phyloP scores from a whole-genome alignment of 257 asterid genomes.

The Ajuga chamaepitys region DNA sequence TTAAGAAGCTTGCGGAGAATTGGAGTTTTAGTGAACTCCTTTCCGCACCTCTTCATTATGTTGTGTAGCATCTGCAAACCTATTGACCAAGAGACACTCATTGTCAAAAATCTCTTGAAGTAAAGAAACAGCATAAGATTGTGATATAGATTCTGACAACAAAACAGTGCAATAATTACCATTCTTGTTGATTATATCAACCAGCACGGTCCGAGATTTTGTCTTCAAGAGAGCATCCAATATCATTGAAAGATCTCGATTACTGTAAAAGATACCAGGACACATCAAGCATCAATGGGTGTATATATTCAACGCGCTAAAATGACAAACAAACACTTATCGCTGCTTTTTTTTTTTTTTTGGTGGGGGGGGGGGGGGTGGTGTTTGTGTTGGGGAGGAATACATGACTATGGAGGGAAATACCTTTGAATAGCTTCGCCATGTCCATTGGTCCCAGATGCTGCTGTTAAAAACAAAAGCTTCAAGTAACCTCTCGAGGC shows the following conservation, averaged over 20 bases:
- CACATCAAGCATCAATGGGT: neutral
- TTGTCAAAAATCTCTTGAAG: neutral
- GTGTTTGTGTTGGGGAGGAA: too few species aligned
- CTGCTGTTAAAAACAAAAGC: conserved; percentile 83
- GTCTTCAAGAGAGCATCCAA: conserved; percentile 92
- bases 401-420: neutral
- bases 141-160: neutral
- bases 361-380: neutral
- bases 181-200: conserved; percentile 70
- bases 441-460: conserved; percentile 71
- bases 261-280: conserved; percentile 44
- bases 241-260: conserved; percentile 93
- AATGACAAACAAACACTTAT: conserved; percentile 7
- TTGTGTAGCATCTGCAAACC: conserved; percentile 98
- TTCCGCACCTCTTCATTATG: conserved; percentile 71
- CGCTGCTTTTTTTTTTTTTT: too few species aligned
- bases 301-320: neutral
- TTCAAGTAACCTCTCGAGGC: conserved; percentile 89
- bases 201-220: conserved; percentile 78
- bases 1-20: conserved; percentile 89
- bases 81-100: conserved; percentile 24
- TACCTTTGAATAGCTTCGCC: conserved; percentile 94
- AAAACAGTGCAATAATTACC: conserved; percentile 36
- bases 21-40: conserved; percentile 71
- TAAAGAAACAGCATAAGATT: conserved; percentile 4